phyloP scores from a whole-genome alignment of 352 stramenopile genomes.

The Globisporangium emineosum region DNA sequence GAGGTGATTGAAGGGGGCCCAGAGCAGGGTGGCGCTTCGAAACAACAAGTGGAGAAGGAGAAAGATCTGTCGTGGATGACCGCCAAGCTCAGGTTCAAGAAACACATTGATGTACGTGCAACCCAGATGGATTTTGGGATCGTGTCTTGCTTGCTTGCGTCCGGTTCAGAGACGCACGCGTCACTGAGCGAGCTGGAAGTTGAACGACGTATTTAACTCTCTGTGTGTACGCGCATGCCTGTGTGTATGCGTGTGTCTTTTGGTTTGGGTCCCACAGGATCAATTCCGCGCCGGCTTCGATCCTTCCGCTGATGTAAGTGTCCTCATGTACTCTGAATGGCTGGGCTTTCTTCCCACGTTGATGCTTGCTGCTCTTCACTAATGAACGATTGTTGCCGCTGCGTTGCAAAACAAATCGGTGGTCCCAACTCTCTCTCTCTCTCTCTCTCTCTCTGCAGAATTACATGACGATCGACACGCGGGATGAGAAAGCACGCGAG shows the following conservation, averaged over 20 bases:
- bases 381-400: not conserved
- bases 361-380: not conserved
- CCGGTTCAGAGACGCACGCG: too few species aligned
- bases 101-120: slow-evolving; percentile 78
- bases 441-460: slow-evolving; percentile 30
- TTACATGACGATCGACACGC: slow-evolving; percentile 70
- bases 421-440: too few species aligned
- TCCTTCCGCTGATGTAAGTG: slow-evolving; percentile 47
- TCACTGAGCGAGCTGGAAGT: not conserved
- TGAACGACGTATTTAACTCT: not conserved
- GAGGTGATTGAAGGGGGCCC: too few species aligned
- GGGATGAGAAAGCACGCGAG: slow-evolving; percentile 16
- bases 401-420: too few species aligned
- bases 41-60: slow-evolving; percentile 19
- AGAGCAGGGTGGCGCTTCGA: slow-evolving; percentile 10
- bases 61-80: slow-evolving; percentile 78
- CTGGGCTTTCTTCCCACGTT: not conserved
- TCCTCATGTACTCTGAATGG: slow-evolving; percentile 3
- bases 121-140: too few species aligned
- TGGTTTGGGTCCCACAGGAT: slow-evolving; percentile 30
- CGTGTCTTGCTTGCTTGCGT: not conserved
- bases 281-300: slow-evolving; percentile 66
- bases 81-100: slow-evolving; percentile 88
- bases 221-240: not conserved
- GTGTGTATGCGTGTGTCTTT: not conserved